Conservation (phyloP, 805 yeast species). For the Candida sithepensis region DNA sequence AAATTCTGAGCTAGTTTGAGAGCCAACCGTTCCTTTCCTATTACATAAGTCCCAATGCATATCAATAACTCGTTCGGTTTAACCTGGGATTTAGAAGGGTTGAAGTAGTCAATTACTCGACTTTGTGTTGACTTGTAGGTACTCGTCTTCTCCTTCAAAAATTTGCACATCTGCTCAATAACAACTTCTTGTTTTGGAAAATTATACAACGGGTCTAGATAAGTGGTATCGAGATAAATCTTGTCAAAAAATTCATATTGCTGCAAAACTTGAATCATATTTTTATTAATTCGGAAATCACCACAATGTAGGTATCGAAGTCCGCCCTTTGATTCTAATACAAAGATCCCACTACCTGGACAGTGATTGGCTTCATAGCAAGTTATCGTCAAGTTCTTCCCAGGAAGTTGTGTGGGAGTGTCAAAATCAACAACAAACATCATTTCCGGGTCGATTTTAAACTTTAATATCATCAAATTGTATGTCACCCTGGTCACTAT, state of each 20-base stretch:
- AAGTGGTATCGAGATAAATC: conserved; percentile 88
- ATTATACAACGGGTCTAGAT: conserved; percentile 65
- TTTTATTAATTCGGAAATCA: conserved; percentile 72
- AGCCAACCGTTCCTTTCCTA: conserved; percentile 90
- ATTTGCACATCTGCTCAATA: conserved; percentile 53
- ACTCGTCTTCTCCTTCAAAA: conserved; percentile 34
- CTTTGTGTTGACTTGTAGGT: conserved; percentile 23
- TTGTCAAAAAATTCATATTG: conserved; percentile 41
- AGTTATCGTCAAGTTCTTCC: conserved; percentile 48
- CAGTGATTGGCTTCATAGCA: conserved; percentile 90
- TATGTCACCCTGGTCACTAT: conserved; percentile 74
- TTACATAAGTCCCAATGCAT: conserved; percentile 82
- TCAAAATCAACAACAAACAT: conserved; percentile 39
- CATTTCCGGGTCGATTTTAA: conserved; percentile 47
- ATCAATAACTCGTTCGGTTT: conserved; percentile 35
- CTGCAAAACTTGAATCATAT: conserved; percentile 41
- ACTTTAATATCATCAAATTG: conserved; percentile 47
- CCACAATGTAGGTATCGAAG: conserved; percentile 75
- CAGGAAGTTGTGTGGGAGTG: conserved; percentile 35
- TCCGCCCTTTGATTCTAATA: conserved; percentile 48
- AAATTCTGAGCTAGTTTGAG: conserved; percentile 53
- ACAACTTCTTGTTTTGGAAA: conserved; percentile 79
- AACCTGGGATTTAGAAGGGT: conserved; percentile 5
- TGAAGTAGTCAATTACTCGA: conserved; percentile 38
- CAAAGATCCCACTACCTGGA: conserved; percentile 87